Evolutionary conservation across 768 basidiomycete genomes (phyloP).

Genomic region (Astraeus odoratus): DNA sequence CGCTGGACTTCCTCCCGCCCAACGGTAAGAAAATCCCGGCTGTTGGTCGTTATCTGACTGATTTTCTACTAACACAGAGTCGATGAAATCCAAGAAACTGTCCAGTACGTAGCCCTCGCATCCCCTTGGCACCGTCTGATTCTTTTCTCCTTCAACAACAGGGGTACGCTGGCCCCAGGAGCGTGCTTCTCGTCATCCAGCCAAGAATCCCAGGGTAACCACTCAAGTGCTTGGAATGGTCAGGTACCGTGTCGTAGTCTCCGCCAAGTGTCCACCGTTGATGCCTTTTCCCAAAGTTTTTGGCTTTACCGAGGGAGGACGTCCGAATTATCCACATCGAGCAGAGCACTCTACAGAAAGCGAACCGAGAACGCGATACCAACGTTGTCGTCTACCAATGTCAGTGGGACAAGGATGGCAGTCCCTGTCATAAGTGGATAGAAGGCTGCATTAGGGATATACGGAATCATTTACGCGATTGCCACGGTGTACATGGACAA

Average conservation of each 20-base stretch:
- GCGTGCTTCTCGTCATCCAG: background rate
- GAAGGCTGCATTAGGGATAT: constrained; percentile 4
- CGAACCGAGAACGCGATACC: background rate
- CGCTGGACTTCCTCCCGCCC: background rate
- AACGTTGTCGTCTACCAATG: constrained; percentile 1
- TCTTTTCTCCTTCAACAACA: background rate
- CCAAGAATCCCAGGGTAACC: background rate
- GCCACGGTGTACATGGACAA: constrained; percentile 1
- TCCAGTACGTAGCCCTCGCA: background rate
- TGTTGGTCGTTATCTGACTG: background rate
- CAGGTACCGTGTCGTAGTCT: background rate
- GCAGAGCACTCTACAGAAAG: background rate
- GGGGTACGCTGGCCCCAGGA: background rate
- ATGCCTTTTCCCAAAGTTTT: background rate
- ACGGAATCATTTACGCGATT: background rate
- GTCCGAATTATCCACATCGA: background rate
- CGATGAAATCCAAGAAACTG: background rate
- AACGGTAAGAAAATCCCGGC: background rate
- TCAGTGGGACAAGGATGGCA: background rate
- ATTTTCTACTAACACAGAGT: background rate
- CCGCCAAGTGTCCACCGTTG: background rate
- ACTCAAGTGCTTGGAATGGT: background rate
- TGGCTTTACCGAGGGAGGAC: background rate
- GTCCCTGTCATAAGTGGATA: background rate
- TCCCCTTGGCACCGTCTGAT: background rate